A percentile compares a stretch with the other conserved stretches of the same genome.
Evolutionary conservation across 768 basidiomycete genomes (phyloP).

Genomic region (Lentinula sp.): DNA sequence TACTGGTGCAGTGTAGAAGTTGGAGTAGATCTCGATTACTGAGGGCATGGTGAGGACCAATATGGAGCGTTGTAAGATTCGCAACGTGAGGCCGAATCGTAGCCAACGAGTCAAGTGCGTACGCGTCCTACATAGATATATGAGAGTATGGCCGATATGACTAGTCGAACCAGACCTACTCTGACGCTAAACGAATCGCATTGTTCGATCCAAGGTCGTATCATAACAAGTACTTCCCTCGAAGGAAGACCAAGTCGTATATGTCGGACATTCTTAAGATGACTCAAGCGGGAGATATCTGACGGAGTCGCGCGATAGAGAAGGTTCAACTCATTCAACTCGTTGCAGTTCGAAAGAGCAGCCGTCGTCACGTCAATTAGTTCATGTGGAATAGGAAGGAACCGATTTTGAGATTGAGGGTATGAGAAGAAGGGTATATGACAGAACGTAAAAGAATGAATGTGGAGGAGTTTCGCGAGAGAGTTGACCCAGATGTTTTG

Average conservation of each 20-base stretch:
- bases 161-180: background rate
- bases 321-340: slow-evolving; percentile 1
- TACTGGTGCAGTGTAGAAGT: background rate
- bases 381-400: slow-evolving; percentile 2
- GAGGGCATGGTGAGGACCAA: slow-evolving; percentile 6
- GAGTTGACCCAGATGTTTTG: background rate
- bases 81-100: background rate
- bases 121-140: slow-evolving; percentile 1
- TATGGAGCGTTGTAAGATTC: background rate
- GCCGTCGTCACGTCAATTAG: background rate
- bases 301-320: background rate
- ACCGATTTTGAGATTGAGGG: background rate
- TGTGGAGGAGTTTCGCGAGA: background rate
- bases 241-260: slow-evolving; percentile 1
- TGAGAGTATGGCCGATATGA: background rate
- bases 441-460: background rate
- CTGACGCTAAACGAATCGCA: background rate
- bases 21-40: background rate
- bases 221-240: background rate
- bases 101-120: background rate
- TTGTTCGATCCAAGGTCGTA: background rate
- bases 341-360: background rate
- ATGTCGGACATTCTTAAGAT: background rate
- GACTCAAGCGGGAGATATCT: background rate
- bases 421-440: background rate